Evolutionary conservation across 1,284 basidiomycete genomes (phyloP), one percentile per base, ranked within the genome.

Genomic region (Sporisorium sorghi): DNA sequence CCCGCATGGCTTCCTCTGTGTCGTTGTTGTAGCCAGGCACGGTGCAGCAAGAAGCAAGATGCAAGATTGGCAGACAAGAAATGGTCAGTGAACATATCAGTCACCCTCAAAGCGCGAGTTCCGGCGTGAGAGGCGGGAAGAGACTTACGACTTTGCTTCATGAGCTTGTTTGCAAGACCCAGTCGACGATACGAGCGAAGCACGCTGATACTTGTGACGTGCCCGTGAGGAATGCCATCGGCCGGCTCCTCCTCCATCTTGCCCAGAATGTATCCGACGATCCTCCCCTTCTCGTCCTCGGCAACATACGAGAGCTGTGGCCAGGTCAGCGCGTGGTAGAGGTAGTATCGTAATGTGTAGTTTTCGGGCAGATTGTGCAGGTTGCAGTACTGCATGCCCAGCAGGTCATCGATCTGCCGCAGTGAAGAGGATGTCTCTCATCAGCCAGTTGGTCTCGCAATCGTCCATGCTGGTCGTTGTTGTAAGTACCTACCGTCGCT

Each of bases 241-340:
- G 70, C 63, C 5, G 82, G 82, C 47, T 84, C 81, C 60, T 84
- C 82, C 44, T 84, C 82, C 95, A 97, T 95, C 85, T 96, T 96
- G 0, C 93, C 93, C 12, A 97, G 86, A 24, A 97, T 94, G 85
- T 97, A 97, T 23, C 95, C 95, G 1, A 98, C 93, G 49, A 97
- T 91, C 52, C 92, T 88, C 0, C 94, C 93, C 80, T 90, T 90
- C 66, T 90, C 89, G 80, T 96, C 93, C 82, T 96, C 93, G 0
- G 94, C 95, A 19, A 98, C 93, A 83, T 92, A 98, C 3, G 93
- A 96, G 23, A 97, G 88, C 74, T 93, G 91, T 1, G 95, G 95
- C 95, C 95, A 98, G 10, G 91, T 93, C 80, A 95, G 86, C 8
- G 90, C 88, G 82, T 96, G 93, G 84, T 93, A 94, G 52, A 94